These are phyloP conservation scores for Verticillium isaacii DNA, from an alignment of 2,329 filamentous ascomycete species.

Conservation along the genomic window DNA sequence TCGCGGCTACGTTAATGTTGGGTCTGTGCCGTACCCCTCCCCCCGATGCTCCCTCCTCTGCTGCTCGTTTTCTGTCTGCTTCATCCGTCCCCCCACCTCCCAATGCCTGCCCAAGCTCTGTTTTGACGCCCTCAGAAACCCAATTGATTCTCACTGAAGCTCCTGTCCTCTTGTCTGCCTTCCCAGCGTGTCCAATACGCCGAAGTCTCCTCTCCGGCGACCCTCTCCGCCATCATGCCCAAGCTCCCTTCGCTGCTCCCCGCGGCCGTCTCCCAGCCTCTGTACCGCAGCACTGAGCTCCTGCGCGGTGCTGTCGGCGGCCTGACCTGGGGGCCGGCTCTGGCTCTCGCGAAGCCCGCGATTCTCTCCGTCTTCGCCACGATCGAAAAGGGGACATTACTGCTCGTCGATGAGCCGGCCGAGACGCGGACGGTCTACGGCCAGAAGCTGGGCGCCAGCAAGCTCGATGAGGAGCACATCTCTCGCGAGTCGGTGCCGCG, in stretches of 20 bases:
- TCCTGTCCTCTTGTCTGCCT: background rate
- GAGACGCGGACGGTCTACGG: slow-evolving; percentile 38
- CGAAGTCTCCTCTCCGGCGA: background rate
- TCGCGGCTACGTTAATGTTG: background rate
- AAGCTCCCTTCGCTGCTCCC: slow-evolving; percentile 28
- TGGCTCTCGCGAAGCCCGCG: slow-evolving; percentile 40
- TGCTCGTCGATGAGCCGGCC: slow-evolving; percentile 41
- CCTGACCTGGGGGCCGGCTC: slow-evolving; percentile 41
- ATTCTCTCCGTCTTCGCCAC: slow-evolving; percentile 39
- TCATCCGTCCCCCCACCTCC: background rate
- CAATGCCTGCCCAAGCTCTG: background rate
- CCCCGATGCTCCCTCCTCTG: background rate
- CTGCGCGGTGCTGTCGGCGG: slow-evolving; percentile 37
- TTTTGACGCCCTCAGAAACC: slow-evolving; percentile 4
- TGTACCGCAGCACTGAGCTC: slow-evolving; percentile 32
- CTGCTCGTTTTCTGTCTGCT: background rate
- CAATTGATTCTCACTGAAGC: slow-evolving; percentile 7
- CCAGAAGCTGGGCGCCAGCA: slow-evolving; percentile 33
- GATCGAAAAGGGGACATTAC: slow-evolving; percentile 42
- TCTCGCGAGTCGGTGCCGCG: slow-evolving; percentile 14
- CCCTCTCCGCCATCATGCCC: slow-evolving; percentile 7
- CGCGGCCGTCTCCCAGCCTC: slow-evolving; percentile 28
- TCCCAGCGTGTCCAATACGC: background rate
- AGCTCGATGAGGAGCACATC: background rate
- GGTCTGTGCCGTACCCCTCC: background rate